Conservation (phyloP, 139 green algal species). For the Bryopsis sp. region DNA sequence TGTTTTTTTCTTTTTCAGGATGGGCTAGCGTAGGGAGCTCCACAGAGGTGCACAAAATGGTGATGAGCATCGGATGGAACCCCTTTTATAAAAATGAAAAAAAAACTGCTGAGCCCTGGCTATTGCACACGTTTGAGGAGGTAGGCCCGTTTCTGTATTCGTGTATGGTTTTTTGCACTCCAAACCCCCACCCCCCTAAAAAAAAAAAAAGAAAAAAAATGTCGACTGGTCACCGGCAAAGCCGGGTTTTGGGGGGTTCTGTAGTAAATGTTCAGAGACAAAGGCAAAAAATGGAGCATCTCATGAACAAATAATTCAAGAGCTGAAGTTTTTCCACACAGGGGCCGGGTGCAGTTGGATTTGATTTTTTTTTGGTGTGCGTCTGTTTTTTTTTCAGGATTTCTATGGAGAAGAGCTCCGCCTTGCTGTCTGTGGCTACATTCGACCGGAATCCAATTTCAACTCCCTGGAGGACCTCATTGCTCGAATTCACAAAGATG, state of each 20-base stretch:
- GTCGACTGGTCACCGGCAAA: too few relatives aligned
- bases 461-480: slow-evolving; percentile 62
- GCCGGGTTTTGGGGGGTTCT: too few relatives aligned
- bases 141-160: slow-evolving; percentile 15
- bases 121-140: slow-evolving; percentile 68
- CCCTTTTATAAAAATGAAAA: slow-evolving; percentile 72
- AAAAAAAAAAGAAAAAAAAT: too few relatives aligned
- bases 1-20: not conserved
- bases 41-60: slow-evolving; percentile 39
- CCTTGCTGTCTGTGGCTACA: slow-evolving; percentile 71
- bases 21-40: slow-evolving; percentile 14
- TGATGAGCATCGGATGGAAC: slow-evolving; percentile 80
- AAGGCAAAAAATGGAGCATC: too few relatives aligned
- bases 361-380: slow-evolving; percentile 10
- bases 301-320: too few relatives aligned
- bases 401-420: slow-evolving; percentile 69
- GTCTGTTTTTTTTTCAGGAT: slow-evolving; percentile 27
- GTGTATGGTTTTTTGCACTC: slow-evolving; percentile 1
- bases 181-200: too few relatives aligned
- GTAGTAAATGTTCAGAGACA: too few relatives aligned
- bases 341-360: not conserved
- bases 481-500: slow-evolving; percentile 68
- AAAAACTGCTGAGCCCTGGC: slow-evolving; percentile 65
- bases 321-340: too few relatives aligned
- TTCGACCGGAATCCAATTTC: slow-evolving; percentile 86